phyloP scores from a whole-genome alignment of 352 stramenopile genomes.

The Globisporangium recalcitrans region DNA sequence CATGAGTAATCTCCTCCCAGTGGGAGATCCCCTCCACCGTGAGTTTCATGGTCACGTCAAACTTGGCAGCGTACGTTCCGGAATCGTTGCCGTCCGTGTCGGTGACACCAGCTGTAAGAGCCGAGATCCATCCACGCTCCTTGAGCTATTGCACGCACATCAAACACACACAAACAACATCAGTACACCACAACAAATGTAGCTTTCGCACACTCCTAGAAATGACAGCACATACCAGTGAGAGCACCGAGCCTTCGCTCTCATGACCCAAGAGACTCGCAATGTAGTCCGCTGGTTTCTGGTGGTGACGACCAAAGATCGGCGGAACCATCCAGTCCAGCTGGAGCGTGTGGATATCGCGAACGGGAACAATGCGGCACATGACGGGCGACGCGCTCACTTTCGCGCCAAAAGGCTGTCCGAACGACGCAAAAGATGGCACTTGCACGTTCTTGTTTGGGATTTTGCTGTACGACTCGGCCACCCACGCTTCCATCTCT shows the following conservation, averaged over 20 bases:
- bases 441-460: slow-evolving; percentile 44
- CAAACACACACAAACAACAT: neutral
- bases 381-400: slow-evolving; percentile 37
- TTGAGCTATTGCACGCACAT: slow-evolving; percentile 47
- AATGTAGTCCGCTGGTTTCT: slow-evolving; percentile 79
- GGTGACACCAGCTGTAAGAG: slow-evolving; percentile 63
- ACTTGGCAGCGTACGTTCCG: slow-evolving; percentile 58
- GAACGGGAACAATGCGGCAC: slow-evolving; percentile 66
- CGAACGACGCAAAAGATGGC: slow-evolving; percentile 35
- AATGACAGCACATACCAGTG: slow-evolving; percentile 38
- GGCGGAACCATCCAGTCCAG: slow-evolving; percentile 77
- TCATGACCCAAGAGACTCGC: slow-evolving; percentile 78
- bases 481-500: slow-evolving; percentile 60
- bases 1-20: slow-evolving; percentile 53
- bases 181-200: neutral
- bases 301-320: slow-evolving; percentile 56
- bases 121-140: slow-evolving; percentile 65
- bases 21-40: slow-evolving; percentile 54
- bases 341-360: slow-evolving; percentile 72
- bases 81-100: slow-evolving; percentile 72
- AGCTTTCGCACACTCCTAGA: neutral
- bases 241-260: slow-evolving; percentile 77
- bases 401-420: slow-evolving; percentile 46
- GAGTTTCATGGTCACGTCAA: slow-evolving; percentile 72
- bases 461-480: slow-evolving; percentile 54